These are phyloP conservation scores for Sporisorium scitamineum DNA, from an alignment of 1,284 basidiomycete genomes.

Conservation along the genomic window DNA sequence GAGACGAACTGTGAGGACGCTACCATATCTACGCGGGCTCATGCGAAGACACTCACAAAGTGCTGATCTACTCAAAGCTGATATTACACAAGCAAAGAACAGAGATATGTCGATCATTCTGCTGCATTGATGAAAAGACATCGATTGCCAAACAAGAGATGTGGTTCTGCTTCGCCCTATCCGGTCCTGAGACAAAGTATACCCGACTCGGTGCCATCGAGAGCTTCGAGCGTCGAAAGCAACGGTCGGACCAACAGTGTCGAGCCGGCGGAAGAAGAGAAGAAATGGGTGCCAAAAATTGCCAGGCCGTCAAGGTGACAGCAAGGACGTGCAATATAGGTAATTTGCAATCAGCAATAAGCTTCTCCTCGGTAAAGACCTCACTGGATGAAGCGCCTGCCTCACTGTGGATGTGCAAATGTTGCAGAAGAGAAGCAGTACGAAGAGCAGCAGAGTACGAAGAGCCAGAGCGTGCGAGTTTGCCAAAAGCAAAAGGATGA, in stretches of 20 bases:
- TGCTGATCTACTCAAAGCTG: background rate
- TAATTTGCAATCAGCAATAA: conserved; percentile 68
- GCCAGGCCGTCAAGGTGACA: conserved; percentile 60
- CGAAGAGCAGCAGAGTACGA: background rate
- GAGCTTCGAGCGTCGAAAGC: conserved; percentile 29
- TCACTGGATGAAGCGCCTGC: conserved; percentile 66
- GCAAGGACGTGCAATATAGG: conserved; percentile 64
- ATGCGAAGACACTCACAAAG: background rate
- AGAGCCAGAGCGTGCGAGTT: background rate
- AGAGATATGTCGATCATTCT: background rate
- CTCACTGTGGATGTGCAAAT: conserved; percentile 44
- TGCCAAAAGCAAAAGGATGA: background rate
- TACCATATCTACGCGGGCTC: background rate
- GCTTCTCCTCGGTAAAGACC: conserved; percentile 66
- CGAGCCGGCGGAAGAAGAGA: conserved; percentile 33
- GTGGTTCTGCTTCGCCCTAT: conserved; percentile 25
- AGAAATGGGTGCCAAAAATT: conserved; percentile 60
- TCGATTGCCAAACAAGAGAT: background rate
- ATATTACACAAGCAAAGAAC: background rate
- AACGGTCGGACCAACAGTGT: background rate
- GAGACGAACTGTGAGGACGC: background rate
- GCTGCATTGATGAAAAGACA: background rate
- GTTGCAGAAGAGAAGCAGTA: conserved; percentile 1
- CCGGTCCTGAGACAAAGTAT: conserved; percentile 1
- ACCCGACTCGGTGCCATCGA: background rate